phyloP scores from a whole-genome alignment of 306 rosid species.

The Rosa lucieae region DNA sequence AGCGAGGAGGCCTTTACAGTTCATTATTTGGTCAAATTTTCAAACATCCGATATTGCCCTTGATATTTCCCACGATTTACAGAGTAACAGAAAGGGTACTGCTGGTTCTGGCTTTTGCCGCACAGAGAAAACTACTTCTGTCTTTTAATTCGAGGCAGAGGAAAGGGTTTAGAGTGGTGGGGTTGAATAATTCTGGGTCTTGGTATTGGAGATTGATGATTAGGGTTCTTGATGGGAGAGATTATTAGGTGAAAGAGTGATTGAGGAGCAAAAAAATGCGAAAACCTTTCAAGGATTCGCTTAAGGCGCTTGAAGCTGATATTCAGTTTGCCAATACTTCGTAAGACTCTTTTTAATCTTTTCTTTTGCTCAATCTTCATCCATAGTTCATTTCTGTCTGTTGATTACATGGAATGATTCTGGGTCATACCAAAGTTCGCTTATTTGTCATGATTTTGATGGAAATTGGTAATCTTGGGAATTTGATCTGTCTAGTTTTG shows the following conservation, averaged over 20 bases:
- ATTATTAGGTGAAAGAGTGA: conserved; percentile 23
- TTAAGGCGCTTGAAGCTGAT: conserved; percentile 92
- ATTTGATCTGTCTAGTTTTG: neutral
- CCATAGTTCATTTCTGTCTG: neutral
- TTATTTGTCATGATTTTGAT: neutral
- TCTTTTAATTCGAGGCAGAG: neutral
- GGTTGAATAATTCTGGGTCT: neutral
- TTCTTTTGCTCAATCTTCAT: neutral
- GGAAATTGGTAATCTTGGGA: neutral
- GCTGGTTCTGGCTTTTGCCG: too few relatives aligned
- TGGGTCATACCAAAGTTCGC: conserved; percentile 16
- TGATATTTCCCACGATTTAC: too few relatives aligned
- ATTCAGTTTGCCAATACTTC: conserved; percentile 82
- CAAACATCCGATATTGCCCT: too few relatives aligned
- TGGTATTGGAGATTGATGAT: neutral
- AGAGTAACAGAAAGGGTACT: too few relatives aligned
- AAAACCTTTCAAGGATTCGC: conserved; percentile 87
- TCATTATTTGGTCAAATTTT: too few relatives aligned
- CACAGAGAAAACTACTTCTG: too few relatives aligned
- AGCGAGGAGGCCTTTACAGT: too few relatives aligned
- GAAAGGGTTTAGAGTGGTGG: too few relatives aligned
- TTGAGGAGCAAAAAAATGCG: conserved; percentile 43
- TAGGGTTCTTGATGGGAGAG: conserved; percentile 1
- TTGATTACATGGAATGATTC: conserved; percentile 6
- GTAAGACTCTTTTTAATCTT: conserved; percentile 32